Evolutionary conservation across 2,329 filamentous ascomycete species (phyloP).

Genomic region (Orbilia oligospora): DNA sequence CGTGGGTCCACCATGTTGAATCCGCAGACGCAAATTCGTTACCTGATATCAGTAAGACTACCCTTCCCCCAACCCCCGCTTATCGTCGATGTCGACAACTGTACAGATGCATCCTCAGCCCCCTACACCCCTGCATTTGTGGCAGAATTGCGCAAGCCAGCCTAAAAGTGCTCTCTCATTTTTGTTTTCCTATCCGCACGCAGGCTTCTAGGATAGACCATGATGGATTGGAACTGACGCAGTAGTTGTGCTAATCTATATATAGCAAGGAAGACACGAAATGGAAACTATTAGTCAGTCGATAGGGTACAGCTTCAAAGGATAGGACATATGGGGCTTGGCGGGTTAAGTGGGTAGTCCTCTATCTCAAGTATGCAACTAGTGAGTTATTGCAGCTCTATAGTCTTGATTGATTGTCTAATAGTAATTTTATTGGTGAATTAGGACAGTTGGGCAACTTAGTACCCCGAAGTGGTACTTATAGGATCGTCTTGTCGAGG

Average conservation of each 20-base stretch:
- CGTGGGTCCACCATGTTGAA: slow-evolving; percentile 29
- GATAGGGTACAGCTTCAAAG: slow-evolving; percentile 40
- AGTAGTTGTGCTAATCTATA: slow-evolving; percentile 35
- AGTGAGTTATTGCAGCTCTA: slow-evolving; percentile 31
- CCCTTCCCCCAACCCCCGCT: slow-evolving; percentile 21
- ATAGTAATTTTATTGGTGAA: slow-evolving; percentile 33
- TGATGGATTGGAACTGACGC: slow-evolving; percentile 33
- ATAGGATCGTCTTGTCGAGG: slow-evolving; percentile 22
- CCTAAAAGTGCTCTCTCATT: slow-evolving; percentile 23
- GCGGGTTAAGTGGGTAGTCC: slow-evolving; percentile 28
- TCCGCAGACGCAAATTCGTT: slow-evolving; percentile 58
- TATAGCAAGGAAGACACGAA: slow-evolving; percentile 58
- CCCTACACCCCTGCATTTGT: slow-evolving; percentile 50
- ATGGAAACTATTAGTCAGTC: slow-evolving; percentile 59
- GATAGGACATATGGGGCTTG: slow-evolving; percentile 42
- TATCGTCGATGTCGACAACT: slow-evolving; percentile 50
- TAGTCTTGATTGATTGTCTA: slow-evolving; percentile 33
- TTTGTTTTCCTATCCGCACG: slow-evolving; percentile 19
- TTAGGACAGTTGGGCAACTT: slow-evolving; percentile 20
- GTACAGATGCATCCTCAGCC: slow-evolving; percentile 45
- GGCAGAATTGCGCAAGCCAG: slow-evolving; percentile 60
- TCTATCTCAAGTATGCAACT: slow-evolving; percentile 41
- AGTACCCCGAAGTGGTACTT: slow-evolving; percentile 32
- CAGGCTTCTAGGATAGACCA: slow-evolving; percentile 36
- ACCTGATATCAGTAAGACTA: slow-evolving; percentile 59